phyloP scores from a whole-genome alignment of 2,329 filamentous ascomycete genomes.

The Ceratocystis smalleyi region DNA sequence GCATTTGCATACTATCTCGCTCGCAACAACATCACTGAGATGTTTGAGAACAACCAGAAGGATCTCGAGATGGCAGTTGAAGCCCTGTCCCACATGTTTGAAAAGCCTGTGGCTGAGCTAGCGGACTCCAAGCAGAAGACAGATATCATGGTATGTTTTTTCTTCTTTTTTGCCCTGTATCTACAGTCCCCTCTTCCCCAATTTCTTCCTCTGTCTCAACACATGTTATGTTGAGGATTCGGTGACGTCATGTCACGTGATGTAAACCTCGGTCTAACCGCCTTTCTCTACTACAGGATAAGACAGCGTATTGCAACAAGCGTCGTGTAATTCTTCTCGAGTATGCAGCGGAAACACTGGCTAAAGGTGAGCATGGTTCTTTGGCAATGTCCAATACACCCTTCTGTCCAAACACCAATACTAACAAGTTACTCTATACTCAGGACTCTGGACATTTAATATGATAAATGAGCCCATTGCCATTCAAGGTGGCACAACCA shows the following conservation, averaged over 20 bases:
- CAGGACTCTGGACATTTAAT: constrained; percentile 17
- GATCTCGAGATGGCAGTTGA: constrained; percentile 96
- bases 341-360: constrained; percentile 84
- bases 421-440: neutral
- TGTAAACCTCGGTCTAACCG: neutral
- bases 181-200: neutral
- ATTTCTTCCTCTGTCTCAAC: neutral
- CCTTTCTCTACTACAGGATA: constrained; percentile 37
- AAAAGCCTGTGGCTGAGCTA: constrained; percentile 83
- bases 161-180: neutral
- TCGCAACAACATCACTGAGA: constrained; percentile 86
- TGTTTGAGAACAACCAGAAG: constrained; percentile 98
- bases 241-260: constrained; percentile 12
- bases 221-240: neutral
- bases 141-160: constrained; percentile 56
- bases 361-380: constrained; percentile 44
- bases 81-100: constrained; percentile 96
- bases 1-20: constrained; percentile 97
- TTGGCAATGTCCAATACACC: neutral
- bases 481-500: constrained; percentile 1
- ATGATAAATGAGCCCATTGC: constrained; percentile 12
- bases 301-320: constrained; percentile 93
- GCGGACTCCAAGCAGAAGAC: constrained; percentile 82
- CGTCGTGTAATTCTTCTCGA: constrained; percentile 76
- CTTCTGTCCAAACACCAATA: too few species aligned